Evolutionary conservation across 352 stramenopile species (phyloP), one percentile per base, ranked within the genome.

Genomic region (Discostella stelligera): DNA sequence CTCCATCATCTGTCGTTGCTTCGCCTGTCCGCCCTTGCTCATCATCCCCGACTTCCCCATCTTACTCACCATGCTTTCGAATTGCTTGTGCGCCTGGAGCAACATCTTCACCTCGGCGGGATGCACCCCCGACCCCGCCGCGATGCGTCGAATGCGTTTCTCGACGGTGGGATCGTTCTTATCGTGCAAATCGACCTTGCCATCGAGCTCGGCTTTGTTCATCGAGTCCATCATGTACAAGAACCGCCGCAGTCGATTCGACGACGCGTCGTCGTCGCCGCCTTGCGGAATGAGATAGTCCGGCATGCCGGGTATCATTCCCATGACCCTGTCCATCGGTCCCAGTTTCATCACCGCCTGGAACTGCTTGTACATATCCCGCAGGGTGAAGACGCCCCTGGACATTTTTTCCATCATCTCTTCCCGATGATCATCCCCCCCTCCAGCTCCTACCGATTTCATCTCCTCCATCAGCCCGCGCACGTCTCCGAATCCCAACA

Each of bases 221-320:
- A 99, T 99, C 71, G 90, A 97, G 82, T 99, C 97, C 96, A 99
- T 99, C 90, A 99, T 98, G 88, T 97, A 98, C 78, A 99, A 91
- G 86, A 99, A 99, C 53, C 95, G 95, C 58, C 98, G 96, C 37
- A 99, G 88, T 16, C 94, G 89, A 73, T 96, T 95, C 4, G 90
- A 96, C 10, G 90, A 91, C 80, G 98, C 94, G 59, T 32, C 27
- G 27, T 32, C 27, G 27, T 5, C 95, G 5, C 94, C 93, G 56
- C 94, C 94, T 79, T 94, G 92, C 58, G 94, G 96, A 77, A 97
- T 96, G 71, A 98, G 90, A 65, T 93, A 87, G 60, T 96, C 92
- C 5, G 94, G 91, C 77, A 98, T 94, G 0, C 96, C 97, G 4
- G 97, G 96, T 32, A 99, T 98, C 96, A 99, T 99, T 18, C 94